Base-by-base conservation (phyloP, 1,139 yeast species). In the Torulaspora pretoriensis region DNA sequence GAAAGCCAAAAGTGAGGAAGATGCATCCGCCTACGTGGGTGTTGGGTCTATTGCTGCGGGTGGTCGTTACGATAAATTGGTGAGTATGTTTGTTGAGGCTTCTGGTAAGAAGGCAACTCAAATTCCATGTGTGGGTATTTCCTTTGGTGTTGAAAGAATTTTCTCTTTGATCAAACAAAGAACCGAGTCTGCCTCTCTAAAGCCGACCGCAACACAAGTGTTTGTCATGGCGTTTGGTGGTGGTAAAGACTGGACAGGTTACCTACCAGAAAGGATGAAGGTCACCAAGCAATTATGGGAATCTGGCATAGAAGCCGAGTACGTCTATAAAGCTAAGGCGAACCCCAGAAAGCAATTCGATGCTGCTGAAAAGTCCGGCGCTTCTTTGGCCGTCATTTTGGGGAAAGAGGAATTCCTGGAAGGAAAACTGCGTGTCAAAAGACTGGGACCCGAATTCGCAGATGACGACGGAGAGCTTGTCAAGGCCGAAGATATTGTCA, bases 41-140 rank as follows among this genome's bases (percentile, higher is more conserved):
- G 97, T 92, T 42, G 98, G 98, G 24, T 90, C 97, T 7, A 88
- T 92, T 58, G 96, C 96, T 46, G 98, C 96, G 36, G 98, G 98
- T 70, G 98, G 98, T 55, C 86, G 98, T 68, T 92, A 92, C 68
- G 98, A 92, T 67, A 83, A 85, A 58, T 77, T 92, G 52, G 97
- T 92, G 27, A 96, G 96, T 55, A 92, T 92, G 97, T 92, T 92
- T 68, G 83, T 96, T 51, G 75, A 76, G 49, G 75, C 81, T 8
- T 82, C 80, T 61, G 92, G 92, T 55, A 88, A 89, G 69, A 80
- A 81, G 65, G 73, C 77, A 38, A 74, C 74, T 22, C 83, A 92
- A 23, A 89, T 92, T 60, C 98, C 98, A 19, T 92, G 98, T 73
- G 95, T 92, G 41, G 98, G 98, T 67, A 74, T 90, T 45, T 90